Evolutionary conservation across 148 eudicot species (phyloP).

Genomic region (Rhododendron henanense): DNA sequence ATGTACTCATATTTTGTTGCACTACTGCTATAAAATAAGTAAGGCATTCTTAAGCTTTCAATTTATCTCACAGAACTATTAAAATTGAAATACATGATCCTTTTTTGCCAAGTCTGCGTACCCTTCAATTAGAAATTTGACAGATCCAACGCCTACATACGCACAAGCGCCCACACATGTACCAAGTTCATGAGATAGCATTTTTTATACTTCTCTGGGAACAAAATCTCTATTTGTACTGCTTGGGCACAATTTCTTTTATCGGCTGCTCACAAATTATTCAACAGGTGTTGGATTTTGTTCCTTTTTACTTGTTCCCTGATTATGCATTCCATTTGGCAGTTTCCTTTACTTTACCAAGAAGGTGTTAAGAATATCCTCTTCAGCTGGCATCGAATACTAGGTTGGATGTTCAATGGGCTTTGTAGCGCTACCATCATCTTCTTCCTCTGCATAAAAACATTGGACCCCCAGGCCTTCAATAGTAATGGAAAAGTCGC

Average conservation of each 20-base stretch:
- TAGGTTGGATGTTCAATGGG: conserved; percentile 95
- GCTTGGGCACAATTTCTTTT: background rate
- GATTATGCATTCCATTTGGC: conserved; percentile 10
- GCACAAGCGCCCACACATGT: background rate
- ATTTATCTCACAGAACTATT: no score
- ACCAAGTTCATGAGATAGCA: background rate
- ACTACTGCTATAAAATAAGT: background rate
- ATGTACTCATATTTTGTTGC: background rate
- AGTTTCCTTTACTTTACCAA: conserved; percentile 92
- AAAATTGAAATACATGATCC: no score
- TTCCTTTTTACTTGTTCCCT: background rate
- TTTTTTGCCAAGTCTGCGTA: no score
- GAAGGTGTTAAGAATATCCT: conserved; percentile 90
- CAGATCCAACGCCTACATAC: background rate
- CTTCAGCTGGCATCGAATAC: conserved; percentile 81
- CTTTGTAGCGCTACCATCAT: conserved; percentile 55
- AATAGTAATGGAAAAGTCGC: conserved; percentile 48
- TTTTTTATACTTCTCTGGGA: background rate
- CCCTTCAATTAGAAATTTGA: background rate
- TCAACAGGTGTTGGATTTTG: background rate
- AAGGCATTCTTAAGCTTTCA: no score
- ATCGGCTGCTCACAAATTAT: background rate
- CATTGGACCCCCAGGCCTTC: conserved; percentile 55
- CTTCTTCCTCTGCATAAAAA: conserved; percentile 65
- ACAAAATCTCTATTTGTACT: no score